These are phyloP conservation scores for Scytalidium sp. DNA, from an alignment of 2,329 filamentous ascomycete species.

Conservation along the genomic window DNA sequence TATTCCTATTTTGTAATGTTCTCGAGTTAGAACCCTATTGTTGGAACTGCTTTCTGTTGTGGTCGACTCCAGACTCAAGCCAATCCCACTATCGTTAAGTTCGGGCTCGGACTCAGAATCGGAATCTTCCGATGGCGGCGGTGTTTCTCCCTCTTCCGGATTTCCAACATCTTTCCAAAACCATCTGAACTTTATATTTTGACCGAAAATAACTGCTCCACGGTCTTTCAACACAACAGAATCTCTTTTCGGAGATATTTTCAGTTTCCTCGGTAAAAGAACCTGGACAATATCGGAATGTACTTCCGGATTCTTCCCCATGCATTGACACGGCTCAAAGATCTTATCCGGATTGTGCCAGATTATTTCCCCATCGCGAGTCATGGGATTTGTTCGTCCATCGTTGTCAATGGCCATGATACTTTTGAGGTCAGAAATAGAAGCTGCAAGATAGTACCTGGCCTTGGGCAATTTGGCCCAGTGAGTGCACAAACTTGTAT, in stretches of 20 bases:
- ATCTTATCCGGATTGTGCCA: conserved; percentile 13
- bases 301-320: conserved; percentile 3
- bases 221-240: neutral
- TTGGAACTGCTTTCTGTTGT: neutral
- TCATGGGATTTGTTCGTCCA: conserved; percentile 11
- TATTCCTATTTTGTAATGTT: conserved; percentile 17
- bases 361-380: conserved; percentile 12
- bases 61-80: neutral
- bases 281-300: conserved; percentile 4
- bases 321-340: conserved; percentile 19
- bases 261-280: neutral
- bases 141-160: conserved; percentile 1
- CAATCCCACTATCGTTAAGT: neutral
- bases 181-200: conserved; percentile 3
- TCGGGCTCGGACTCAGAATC: neutral
- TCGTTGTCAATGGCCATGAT: conserved; percentile 25
- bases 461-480: conserved; percentile 4
- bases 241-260: neutral
- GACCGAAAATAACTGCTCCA: conserved; percentile 6
- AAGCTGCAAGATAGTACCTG: conserved; percentile 4
- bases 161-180: conserved; percentile 4
- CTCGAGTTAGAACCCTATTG: neutral
- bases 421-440: conserved; percentile 1
- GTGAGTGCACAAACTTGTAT: conserved; percentile 1
- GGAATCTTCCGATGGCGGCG: neutral